Evolutionary conservation across 805 yeast species (phyloP), one percentile per base, ranked within the genome.

Genomic region (Hanseniaspora thailandica): DNA sequence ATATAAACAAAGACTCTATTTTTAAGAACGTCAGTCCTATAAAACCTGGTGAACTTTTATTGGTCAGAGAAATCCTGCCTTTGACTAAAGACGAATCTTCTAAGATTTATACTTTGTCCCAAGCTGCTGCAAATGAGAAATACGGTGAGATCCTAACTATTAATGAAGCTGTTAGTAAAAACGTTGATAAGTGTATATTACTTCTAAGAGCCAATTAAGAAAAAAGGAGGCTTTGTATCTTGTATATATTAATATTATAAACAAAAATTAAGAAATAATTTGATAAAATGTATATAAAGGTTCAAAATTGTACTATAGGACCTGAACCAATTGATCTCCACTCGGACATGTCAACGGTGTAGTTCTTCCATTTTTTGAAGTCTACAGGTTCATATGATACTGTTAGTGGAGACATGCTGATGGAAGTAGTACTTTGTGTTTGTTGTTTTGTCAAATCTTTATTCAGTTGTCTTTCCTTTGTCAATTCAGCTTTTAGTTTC

Each of bases 1-100:
- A 41, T 31, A 74, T 93, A 57, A 84, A 94, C 22, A 72, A 81
- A 8, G 98, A 97, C 3, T 71, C 77, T 56, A 75, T 80, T 10
- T 82, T 86, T 25, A 78, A 95, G 70, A 74, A 78, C 59, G 80
- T 90, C 55, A 76, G 77, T 61, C 95, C 97, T 0, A 69, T 86
- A 49, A 86, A 82, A 62, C 94, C 96, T 0, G 96, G 96, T 36
- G 98, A 93, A 66, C 76, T 85, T 55, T 79, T 88, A 56, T 80
- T 93, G 60, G 76, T 93, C 31, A 73, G 75, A 58, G 70, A 77
- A 35, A 50, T 49, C 26, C 15, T 41, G 26, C 38, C 45, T 12
- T n/a, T 20, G 7, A 10, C 19, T 10, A 39, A 49, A 33, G 8
- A 36, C n/a, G 35, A 34, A 17, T 33, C 44, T 31, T 25, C 30